Conservation (phyloP, 805 yeast genomes). For the Wilhelminamyces savonicus region DNA sequence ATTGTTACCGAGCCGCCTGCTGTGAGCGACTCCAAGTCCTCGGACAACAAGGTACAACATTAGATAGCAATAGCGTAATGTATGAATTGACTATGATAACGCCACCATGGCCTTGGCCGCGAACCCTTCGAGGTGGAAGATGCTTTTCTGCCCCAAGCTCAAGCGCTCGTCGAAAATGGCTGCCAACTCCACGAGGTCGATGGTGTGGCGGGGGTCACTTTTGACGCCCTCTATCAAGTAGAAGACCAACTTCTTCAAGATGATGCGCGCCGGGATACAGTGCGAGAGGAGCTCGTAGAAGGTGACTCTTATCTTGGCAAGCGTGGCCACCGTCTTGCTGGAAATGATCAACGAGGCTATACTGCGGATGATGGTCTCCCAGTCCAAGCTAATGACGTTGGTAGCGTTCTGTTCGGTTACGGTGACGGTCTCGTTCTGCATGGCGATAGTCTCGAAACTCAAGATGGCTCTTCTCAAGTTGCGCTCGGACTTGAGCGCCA, state of each 20-base stretch:
- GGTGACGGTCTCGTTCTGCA: conserved; percentile 56
- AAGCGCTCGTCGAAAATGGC: conserved; percentile 80
- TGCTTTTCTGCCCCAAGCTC: conserved; percentile 79
- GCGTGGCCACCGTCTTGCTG: conserved; percentile 57
- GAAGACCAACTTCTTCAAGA: conserved; percentile 54
- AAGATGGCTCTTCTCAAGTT: conserved; percentile 75
- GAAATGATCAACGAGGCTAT: conserved; percentile 55
- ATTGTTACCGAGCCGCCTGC: conserved; percentile 9
- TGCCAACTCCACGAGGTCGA: conserved; percentile 51
- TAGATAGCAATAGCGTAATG: conserved; percentile 5
- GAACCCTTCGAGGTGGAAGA: conserved; percentile 93
- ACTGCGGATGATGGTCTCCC: conserved; percentile 75
- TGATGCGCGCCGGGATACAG: conserved; percentile 85
- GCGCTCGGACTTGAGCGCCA: conserved; percentile 54
- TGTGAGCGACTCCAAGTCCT: conserved; percentile 5
- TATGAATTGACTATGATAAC: too few species aligned
- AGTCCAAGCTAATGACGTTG: conserved; percentile 64
- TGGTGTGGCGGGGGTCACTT: conserved; percentile 22
- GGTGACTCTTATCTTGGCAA: conserved; percentile 57
- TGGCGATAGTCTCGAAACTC: conserved; percentile 73
- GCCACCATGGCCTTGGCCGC: conserved; percentile 82
- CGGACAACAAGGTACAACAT: conserved; percentile 28
- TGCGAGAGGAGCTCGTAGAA: conserved; percentile 85
- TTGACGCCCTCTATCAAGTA: conserved; percentile 29
- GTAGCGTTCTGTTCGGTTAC: too few species aligned